Percentiles rank a stretch among this genome's conserved stretches.
Conservation (phyloP, 768 basidiomycete genomes). For the Lanmaoa pseudosensibilis region DNA sequence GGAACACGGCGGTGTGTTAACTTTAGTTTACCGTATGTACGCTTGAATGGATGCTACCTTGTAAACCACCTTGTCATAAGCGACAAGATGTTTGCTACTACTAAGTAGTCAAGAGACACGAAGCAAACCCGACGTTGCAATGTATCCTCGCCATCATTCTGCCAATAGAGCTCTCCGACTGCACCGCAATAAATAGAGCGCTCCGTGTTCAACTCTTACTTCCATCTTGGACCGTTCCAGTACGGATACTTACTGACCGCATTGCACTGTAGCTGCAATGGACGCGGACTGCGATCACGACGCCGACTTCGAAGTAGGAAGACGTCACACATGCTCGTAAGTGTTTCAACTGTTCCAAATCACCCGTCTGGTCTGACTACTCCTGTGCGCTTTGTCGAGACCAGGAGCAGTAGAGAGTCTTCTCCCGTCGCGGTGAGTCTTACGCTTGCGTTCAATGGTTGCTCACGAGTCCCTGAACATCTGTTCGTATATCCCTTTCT, state of each 20-base stretch:
- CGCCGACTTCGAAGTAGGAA: constrained; percentile 23
- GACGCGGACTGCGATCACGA: constrained; percentile 28
- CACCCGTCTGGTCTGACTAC: constrained; percentile 8
- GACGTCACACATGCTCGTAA: constrained; percentile 41
- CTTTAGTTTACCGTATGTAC: neutral
- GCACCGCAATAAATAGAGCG: constrained; percentile 2
- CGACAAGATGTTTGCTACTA: neutral
- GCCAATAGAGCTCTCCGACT: neutral
- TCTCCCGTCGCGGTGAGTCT: constrained; percentile 48
- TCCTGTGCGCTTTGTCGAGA: constrained; percentile 5
- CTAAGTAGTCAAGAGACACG: constrained; percentile 4
- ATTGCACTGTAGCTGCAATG: constrained; percentile 2
- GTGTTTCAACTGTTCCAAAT: constrained; percentile 13
- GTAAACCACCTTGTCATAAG: neutral
- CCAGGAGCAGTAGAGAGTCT: constrained; percentile 58
- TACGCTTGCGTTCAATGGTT: neutral
- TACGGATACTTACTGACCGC: neutral
- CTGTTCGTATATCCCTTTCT: neutral
- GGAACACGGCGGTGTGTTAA: neutral
- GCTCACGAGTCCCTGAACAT: neutral
- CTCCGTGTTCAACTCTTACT: neutral
- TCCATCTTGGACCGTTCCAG: neutral
- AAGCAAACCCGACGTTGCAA: constrained; percentile 4
- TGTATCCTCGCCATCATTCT: constrained; percentile 4
- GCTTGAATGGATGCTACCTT: neutral